These are phyloP conservation scores for Aureobasidium namibiae DNA, from an alignment of 2,329 filamentous ascomycete species.

Conservation along the genomic window DNA sequence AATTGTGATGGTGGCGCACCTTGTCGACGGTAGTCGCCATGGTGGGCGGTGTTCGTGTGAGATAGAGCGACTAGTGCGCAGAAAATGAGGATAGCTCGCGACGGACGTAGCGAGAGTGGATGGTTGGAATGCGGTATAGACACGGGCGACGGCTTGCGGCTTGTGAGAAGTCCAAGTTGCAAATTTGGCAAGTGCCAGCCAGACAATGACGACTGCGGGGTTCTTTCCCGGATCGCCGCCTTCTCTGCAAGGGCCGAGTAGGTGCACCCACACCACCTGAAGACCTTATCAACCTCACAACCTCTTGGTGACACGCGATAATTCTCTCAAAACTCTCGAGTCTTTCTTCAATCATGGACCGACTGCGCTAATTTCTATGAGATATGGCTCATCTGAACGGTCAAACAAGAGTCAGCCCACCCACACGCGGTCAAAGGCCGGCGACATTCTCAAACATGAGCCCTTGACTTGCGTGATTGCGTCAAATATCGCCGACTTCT, in stretches of 20 bases:
- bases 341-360: background rate
- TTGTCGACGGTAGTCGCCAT: conserved; percentile 99
- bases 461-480: background rate
- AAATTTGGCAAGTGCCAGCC: background rate
- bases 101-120: background rate
- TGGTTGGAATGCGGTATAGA: background rate
- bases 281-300: background rate
- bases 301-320: background rate
- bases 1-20: conserved; percentile 40
- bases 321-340: background rate
- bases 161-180: conserved; percentile 11
- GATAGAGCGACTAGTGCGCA: background rate
- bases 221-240: background rate
- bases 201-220: conserved; percentile 11
- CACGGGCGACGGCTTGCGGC: background rate
- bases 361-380: background rate
- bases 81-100: background rate
- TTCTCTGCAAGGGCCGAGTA: background rate
- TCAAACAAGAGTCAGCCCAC: background rate
- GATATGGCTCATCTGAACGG: background rate
- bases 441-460: background rate
- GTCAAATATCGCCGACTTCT: conserved; percentile 10
- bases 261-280: background rate
- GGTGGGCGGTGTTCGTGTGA: conserved; percentile 31
- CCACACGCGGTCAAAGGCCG: background rate